phyloP scores from a whole-genome alignment of 2,329 filamentous ascomycete genomes.

The Pezicula neosporulosa region DNA sequence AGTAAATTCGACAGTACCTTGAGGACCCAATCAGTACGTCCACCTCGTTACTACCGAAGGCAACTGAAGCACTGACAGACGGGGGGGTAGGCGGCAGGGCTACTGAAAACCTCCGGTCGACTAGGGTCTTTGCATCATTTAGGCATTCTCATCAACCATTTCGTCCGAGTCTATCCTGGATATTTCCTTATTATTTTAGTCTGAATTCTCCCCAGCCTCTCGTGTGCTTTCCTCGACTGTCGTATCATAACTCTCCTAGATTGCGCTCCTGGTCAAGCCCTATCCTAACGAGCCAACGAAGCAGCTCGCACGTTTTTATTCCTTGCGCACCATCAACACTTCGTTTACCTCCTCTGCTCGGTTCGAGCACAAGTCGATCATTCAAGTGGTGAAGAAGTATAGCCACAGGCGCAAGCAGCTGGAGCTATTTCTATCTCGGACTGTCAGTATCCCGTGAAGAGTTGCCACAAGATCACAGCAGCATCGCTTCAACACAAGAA shows the following conservation, averaged over 20 bases:
- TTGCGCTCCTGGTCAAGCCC: too few species aligned
- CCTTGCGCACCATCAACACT: neutral
- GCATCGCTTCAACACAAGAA: neutral
- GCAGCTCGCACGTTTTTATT: neutral
- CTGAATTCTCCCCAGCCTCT: too few species aligned
- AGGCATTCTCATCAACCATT: constrained; percentile 10
- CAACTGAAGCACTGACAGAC: constrained; percentile 12
- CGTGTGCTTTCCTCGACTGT: too few species aligned
- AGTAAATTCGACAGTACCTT: neutral
- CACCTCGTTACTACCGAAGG: constrained; percentile 1
- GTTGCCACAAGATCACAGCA: neutral
- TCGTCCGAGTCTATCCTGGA: too few species aligned
- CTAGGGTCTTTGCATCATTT: neutral
- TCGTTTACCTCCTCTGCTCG: neutral
- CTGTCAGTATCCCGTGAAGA: neutral
- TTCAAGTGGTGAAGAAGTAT: neutral
- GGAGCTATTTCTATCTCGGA: constrained; percentile 1
- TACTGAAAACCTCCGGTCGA: neutral
- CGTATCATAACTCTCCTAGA: too few species aligned
- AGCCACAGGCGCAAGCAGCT: neutral
- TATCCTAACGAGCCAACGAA: too few species aligned
- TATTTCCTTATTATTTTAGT: too few species aligned
- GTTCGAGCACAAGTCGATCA: neutral
- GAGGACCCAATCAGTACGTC: constrained; percentile 10
- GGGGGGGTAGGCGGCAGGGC: neutral